Base-by-base conservation (phyloP, 106 monocot species). In the Allium sativum region DNA sequence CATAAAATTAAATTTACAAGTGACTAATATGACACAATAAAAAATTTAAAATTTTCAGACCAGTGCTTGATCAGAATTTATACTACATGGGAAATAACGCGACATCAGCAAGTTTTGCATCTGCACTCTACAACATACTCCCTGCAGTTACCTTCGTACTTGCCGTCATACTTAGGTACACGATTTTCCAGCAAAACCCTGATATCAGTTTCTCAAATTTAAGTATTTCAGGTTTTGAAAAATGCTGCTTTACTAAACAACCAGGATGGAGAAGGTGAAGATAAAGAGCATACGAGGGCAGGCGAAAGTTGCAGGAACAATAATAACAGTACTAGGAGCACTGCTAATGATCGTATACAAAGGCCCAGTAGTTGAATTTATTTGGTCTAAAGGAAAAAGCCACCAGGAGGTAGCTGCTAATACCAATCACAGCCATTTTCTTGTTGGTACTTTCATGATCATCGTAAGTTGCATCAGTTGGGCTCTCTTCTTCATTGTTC, bases 21-120 rank as follows among this genome's bases (percentile, higher is more conserved):
- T 40, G 18, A 15, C 15, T 46, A 3, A 50, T 8, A 12, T 2
- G 0, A 61, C 19, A 19, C 18, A 10, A 44, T 61, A 18, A 31
- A 31, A 31, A 31, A 31, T 31, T 31, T 5, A 31, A 31, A n/a
- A 17, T 43, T 42, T 8, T n/a, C 70, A 94, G 95, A 75, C 90
- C 90, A 17, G 95, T 90, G 8, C 74, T 96, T 67, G 95, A 87
- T 64, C 87, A 87, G 58, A 90, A 90, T 66, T 79, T 86, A 51
- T 87, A 87, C 75, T 87, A 96, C 64, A 58, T 78, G 79, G 95
- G 95, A 12, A 56, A 81, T n/a, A 84, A 90, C 40, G 31, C 65
- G 51, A 96, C 95, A 17, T 71, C 74, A 0, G 90, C 95, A 18
- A 84, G 87, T 65, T 90, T 84, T 52, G 54, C 95, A 0, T 70